Evolutionary conservation across 202 grass and related monocot species (phyloP).

Genomic region (Elaeis oleifera): DNA sequence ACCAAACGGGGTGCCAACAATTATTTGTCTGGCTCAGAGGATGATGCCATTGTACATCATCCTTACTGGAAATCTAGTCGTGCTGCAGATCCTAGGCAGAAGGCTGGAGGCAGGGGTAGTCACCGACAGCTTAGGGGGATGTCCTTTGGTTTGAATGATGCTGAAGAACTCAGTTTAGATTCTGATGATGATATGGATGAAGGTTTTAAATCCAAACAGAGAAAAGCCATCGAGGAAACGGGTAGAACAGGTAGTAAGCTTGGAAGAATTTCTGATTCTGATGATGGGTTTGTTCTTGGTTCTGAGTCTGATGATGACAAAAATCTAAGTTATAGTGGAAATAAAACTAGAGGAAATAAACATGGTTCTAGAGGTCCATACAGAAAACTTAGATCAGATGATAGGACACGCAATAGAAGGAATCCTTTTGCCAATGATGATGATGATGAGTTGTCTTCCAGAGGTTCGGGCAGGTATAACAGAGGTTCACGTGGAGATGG

Average conservation of each 20-base stretch:
- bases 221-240: slow-evolving; percentile 11
- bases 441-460: slow-evolving; percentile 8
- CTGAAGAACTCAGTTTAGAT: slow-evolving; percentile 45
- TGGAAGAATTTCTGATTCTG: slow-evolving; percentile 19
- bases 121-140: slow-evolving; percentile 13
- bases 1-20: slow-evolving; percentile 25
- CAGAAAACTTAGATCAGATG: slow-evolving; percentile 19
- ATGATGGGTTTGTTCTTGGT: slow-evolving; percentile 32
- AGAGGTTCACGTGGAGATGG: slow-evolving; percentile 6
- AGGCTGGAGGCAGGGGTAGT: slow-evolving; percentile 24
- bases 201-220: slow-evolving; percentile 23
- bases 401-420: slow-evolving; percentile 13
- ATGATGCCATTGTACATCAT: slow-evolving; percentile 42
- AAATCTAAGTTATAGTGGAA: background rate
- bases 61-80: slow-evolving; percentile 40
- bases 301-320: slow-evolving; percentile 45
- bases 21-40: slow-evolving; percentile 35
- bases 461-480: slow-evolving; percentile 8
- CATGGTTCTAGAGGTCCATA: slow-evolving; percentile 3
- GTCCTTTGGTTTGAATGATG: slow-evolving; percentile 33
- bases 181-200: slow-evolving; percentile 46
- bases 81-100: slow-evolving; percentile 40
- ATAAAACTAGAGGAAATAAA: slow-evolving; percentile 3
- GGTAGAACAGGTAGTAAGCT: slow-evolving; percentile 21
- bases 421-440: slow-evolving; percentile 12